These are phyloP conservation scores for Pulveroboletus sp. DNA, from an alignment of 768 basidiomycete species.

Conservation along the genomic window DNA sequence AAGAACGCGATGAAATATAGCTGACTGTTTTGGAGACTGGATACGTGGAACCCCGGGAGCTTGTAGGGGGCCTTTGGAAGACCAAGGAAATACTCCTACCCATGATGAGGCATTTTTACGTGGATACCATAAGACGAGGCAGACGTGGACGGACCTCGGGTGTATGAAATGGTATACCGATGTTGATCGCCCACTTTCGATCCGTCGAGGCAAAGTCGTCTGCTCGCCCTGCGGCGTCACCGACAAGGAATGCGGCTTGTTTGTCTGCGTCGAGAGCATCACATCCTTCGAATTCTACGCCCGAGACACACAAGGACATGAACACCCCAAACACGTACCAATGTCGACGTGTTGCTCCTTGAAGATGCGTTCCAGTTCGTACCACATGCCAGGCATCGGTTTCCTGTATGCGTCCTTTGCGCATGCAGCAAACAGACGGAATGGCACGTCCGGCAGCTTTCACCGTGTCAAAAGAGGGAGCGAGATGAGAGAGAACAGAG, in stretches of 20 bases:
- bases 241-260: slow-evolving; percentile 68
- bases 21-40: slow-evolving; percentile 34
- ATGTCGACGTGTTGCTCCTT: slow-evolving; percentile 53
- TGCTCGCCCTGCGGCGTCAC: slow-evolving; percentile 83
- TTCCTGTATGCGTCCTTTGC: slow-evolving; percentile 75
- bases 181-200: slow-evolving; percentile 78
- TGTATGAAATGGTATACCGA: slow-evolving; percentile 69
- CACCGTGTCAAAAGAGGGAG: not conserved
- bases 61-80: slow-evolving; percentile 37
- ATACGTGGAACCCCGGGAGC: slow-evolving; percentile 69
- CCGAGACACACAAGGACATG: not conserved
- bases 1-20: not conserved
- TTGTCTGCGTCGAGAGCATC: slow-evolving; percentile 46
- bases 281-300: not conserved
- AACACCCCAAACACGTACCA: slow-evolving; percentile 39
- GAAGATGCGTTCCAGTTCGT: slow-evolving; percentile 62
- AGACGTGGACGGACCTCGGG: slow-evolving; percentile 58
- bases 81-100: slow-evolving; percentile 76
- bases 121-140: not conserved
- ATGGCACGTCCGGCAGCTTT: slow-evolving; percentile 69
- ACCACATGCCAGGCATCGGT: slow-evolving; percentile 86
- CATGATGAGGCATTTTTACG: not conserved
- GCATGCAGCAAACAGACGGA: slow-evolving; percentile 74
- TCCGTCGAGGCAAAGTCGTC: slow-evolving; percentile 79
- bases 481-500: not conserved